Evolutionary conservation across 495 filamentous ascomycete species (phyloP).

Genomic region (Penicillium cosmopolitanum): DNA sequence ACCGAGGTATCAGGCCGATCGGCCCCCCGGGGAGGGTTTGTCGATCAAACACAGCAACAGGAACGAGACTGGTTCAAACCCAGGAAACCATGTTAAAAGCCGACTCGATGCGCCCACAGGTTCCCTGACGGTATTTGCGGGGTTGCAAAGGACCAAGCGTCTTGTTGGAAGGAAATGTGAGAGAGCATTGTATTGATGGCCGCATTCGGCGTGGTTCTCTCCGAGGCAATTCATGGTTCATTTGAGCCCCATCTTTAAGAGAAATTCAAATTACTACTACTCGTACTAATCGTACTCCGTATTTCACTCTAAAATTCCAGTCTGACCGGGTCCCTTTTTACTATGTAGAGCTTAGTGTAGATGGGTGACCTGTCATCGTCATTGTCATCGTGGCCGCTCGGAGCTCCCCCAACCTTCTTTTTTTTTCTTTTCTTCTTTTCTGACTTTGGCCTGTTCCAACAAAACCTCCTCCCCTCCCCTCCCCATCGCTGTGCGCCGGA

Average conservation of each 20-base stretch:
- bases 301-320: background rate
- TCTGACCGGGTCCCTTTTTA: constrained; percentile 1
- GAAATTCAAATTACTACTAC: too few relatives aligned
- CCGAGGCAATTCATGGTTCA: constrained; percentile 18
- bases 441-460: constrained; percentile 1
- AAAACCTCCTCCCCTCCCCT: background rate
- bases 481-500: background rate
- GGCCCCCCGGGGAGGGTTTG: constrained; percentile 16
- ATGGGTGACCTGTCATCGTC: background rate
- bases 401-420: constrained; percentile 15
- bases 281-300: too few relatives aligned
- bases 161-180: constrained; percentile 5
- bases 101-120: constrained; percentile 8
- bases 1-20: constrained; percentile 29
- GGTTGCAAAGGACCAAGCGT: constrained; percentile 28
- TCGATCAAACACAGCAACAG: constrained; percentile 22
- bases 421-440: background rate
- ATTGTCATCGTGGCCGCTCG: constrained; percentile 7
- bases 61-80: constrained; percentile 12
- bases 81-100: constrained; percentile 12
- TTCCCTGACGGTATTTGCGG: constrained; percentile 17
- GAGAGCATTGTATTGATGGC: background rate
- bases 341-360: background rate
- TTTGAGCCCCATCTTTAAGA: constrained; percentile 6
- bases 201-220: constrained; percentile 13